These are phyloP conservation scores for Phialophora expanda DNA, from an alignment of 2,329 filamentous ascomycete genomes.

Conservation along the genomic window DNA sequence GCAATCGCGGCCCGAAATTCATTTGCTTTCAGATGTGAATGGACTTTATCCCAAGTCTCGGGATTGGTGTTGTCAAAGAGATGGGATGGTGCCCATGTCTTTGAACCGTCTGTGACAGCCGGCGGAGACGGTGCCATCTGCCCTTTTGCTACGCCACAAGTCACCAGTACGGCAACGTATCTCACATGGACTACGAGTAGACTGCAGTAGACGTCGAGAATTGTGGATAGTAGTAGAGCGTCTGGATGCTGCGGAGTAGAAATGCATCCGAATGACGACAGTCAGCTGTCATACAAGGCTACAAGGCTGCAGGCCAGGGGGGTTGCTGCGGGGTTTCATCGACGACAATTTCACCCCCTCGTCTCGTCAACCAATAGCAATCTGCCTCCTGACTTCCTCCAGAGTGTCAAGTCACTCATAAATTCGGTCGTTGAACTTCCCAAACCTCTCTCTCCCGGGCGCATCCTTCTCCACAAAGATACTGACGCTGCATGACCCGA, in stretches of 20 bases:
- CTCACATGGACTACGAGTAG: background rate
- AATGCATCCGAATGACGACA: slow-evolving; percentile 18
- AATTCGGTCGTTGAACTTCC: slow-evolving; percentile 42
- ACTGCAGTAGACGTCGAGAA: background rate
- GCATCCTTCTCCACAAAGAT: slow-evolving; percentile 63
- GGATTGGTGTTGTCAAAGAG: slow-evolving; percentile 46
- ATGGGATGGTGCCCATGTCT: slow-evolving; percentile 53
- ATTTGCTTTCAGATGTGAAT: slow-evolving; percentile 46
- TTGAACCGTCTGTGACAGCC: slow-evolving; percentile 47
- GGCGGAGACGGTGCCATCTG: slow-evolving; percentile 23
- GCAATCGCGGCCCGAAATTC: slow-evolving; percentile 55
- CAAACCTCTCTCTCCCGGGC: slow-evolving; percentile 53
- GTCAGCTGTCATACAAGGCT: slow-evolving; percentile 1
- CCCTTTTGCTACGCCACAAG: background rate
- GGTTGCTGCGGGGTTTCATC: background rate
- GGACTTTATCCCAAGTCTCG: slow-evolving; percentile 45
- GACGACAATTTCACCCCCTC: background rate
- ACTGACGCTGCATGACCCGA: slow-evolving; percentile 55
- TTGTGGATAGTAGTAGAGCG: background rate
- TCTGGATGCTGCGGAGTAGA: background rate
- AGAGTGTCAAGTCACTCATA: slow-evolving; percentile 3
- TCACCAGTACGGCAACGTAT: background rate
- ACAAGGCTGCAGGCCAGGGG: slow-evolving; percentile 12
- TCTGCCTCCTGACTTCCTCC: background rate
- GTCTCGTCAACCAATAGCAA: background rate